Base-by-base conservation (phyloP, 1,284 basidiomycete species). In the Amylostereum areolatum region DNA sequence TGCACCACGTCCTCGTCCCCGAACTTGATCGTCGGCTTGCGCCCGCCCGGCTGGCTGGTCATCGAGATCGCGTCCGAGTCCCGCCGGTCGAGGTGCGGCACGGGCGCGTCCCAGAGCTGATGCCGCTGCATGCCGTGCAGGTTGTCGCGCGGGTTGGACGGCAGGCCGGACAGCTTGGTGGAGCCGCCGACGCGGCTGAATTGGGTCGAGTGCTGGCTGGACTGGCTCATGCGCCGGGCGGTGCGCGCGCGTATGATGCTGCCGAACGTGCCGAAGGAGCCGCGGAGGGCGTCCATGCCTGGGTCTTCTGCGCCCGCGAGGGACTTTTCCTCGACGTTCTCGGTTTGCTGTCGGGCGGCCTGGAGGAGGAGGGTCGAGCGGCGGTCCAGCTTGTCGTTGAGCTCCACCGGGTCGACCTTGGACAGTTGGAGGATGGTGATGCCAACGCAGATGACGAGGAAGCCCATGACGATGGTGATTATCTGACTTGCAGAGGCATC, bases 371-470 rank as follows among this genome's bases (percentile, higher is more conserved):
- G 78, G 0, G 93, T 96, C 4, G 89, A 87, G 34, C 84, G 78
- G 32, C 93, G 77, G 62, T 95, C 94, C 59, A 97, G 84, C 32
- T 76, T 76, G 50, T 73, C 75, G 59, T 73, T 75, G 59, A 97
- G 77, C 49, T 83, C 70, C 29, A 70, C 73, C 3, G 91, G 91
- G 62, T 94, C 91, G 56, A 93, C 78, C 68, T 97, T 98, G 66
- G 92, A 96, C 78, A 99, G 86, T 68, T 99, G 96, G 7, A 99
- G 83, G 54, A 99, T 83, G 18, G 89, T 91, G 65, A 98, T 97
- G 25, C 95, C 94, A 12, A 91, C 70, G 59, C 82, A 94, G 53
- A 93, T 94, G 55, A 88, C 83, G 56, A 92, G 69, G 75, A 98
- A 98, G 18, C 86, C 95, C 69, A 90, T 77, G 30, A 97, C 90